Evolutionary conservation across 805 yeast species (phyloP), one percentile per base, ranked within the genome.

Genomic region (Saccharomyces kudriavzevii): DNA sequence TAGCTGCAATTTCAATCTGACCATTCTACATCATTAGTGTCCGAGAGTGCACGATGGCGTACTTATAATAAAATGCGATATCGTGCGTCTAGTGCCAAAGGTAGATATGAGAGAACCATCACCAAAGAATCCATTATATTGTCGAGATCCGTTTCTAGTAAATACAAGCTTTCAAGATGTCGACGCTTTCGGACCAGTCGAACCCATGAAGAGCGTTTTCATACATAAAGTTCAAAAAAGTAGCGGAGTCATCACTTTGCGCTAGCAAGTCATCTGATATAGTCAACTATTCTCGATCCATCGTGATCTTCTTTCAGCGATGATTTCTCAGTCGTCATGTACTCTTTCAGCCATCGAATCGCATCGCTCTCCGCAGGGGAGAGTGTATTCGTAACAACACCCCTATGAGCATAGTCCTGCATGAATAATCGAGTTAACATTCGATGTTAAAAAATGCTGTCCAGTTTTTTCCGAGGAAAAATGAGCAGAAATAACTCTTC

Each of bases 111-210:
- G 75, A 3, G 89, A 82, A 8, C 83, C 85, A 11, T 78, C 77
- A 1, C 90, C 90, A 58, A 80, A 80, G 62, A 81, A 84, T 0
- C 89, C 89, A 28, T 78, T 77, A 27, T 82, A 27, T 82, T 79
- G 49, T 79, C 76, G 5, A 75, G 76, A 53, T 74, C 71, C 14
- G 73, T 68, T 45, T 81, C 76, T 25, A 81, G 61, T 1, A 84
- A 85, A 0, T 84, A 87, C 87, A 84, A 83, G 10, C 87, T 87
- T 84, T 87, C 49, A 67, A 66, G n/a, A 35, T 25, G 49, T 74
- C 77, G 28, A 69, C 72, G 49, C 77, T 79, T 59, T 81, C 84
- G 2, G 72, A 72, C 87, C 87, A 82, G 57, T 82, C 83, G 56
- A 80, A 80, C 2, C 84, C 84, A 55, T 75, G 73, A 25, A 79